These are phyloP conservation scores for Trichoderma asperelloides DNA, from an alignment of 495 filamentous ascomycete species.

Conservation along the genomic window DNA sequence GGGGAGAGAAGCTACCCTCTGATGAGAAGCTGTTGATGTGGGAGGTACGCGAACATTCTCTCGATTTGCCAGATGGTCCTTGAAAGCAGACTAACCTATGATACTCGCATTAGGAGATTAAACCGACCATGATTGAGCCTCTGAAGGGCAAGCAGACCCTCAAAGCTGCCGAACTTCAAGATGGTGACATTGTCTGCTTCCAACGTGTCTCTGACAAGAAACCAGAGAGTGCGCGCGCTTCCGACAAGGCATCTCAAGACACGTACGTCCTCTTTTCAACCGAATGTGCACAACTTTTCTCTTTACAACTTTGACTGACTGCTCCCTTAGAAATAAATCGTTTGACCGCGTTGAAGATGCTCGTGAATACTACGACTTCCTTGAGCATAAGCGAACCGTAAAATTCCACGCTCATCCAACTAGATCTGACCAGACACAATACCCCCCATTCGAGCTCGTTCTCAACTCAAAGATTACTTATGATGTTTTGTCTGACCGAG, in stretches of 20 bases:
- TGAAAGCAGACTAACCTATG: constrained; percentile 12
- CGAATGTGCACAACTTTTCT: neutral
- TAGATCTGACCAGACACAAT: constrained; percentile 35
- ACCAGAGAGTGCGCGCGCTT: constrained; percentile 20
- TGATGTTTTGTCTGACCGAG: constrained; percentile 78
- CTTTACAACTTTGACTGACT: constrained; percentile 16
- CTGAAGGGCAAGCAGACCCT: constrained; percentile 88
- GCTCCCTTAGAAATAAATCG: constrained; percentile 17
- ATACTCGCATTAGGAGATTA: constrained; percentile 63
- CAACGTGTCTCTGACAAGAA: constrained; percentile 52
- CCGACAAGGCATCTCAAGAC: constrained; percentile 19
- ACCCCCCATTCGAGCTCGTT: constrained; percentile 56
- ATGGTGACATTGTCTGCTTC: constrained; percentile 96
- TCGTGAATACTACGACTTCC: constrained; percentile 82
- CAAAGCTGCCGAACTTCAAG: constrained; percentile 85
- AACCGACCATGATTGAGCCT: constrained; percentile 89
- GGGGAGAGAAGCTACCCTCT: constrained; percentile 51
- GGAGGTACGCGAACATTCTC: constrained; percentile 42
- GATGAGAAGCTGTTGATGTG: constrained; percentile 58
- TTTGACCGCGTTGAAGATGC: constrained; percentile 53
- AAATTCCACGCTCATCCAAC: constrained; percentile 52
- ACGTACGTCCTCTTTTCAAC: constrained; percentile 14
- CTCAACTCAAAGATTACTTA: constrained; percentile 85
- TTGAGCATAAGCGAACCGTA: constrained; percentile 72
- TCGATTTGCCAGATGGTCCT: neutral